Base-by-base conservation (phyloP, 2,329 filamentous ascomycete species). In the Septoria petroselini region DNA sequence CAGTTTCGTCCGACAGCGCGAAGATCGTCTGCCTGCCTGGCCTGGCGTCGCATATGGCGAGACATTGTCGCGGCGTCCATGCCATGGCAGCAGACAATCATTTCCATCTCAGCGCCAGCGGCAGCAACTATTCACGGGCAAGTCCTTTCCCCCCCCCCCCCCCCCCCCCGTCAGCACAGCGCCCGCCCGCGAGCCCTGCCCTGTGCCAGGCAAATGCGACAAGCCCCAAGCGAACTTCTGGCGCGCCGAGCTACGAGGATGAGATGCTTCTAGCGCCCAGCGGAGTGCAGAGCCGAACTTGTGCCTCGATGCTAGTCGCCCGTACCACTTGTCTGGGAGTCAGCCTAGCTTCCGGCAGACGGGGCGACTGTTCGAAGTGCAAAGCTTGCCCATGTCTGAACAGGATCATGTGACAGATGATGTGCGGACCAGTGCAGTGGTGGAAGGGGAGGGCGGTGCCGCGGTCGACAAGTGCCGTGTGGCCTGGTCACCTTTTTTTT, bases 261-360 rank as follows among this genome's bases (percentile, higher is more conserved):
- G 18, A 18, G 17, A 34, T 44, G 21, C 43, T 46, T 46, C 43
- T 46, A 46, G 43, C 43, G 43, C 33, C 43, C 25, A 15, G 21
- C 43, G 21, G 42, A 46, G 42, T 27, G 23, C n/a, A 46, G 23
- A 38, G 34, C 42, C 42, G 43, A 21, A 46, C 17, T 27, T 39
- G 43, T 46, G 19, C 42, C 42, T 46, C 19, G 38, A 25, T 41
- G 38, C 38, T 25, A 41, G 38, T 29, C 18, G 21, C 11, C 9
- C 21, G 6, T 14, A 25, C 21, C 38, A 27, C 38, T 17, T 14
- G 41, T 19, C 41, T 34, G 41, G 21, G 27, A 43, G 27, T 27
- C 38, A 38, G 38, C 17, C 37, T 39, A 39, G 37, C 43, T 39
- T 39, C 33, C 43, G 43, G 43, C 33, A 38, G 15, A 46, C 33